Conservation (phyloP, 2,329 filamentous ascomycete genomes). For the Talaromyces sp. region DNA sequence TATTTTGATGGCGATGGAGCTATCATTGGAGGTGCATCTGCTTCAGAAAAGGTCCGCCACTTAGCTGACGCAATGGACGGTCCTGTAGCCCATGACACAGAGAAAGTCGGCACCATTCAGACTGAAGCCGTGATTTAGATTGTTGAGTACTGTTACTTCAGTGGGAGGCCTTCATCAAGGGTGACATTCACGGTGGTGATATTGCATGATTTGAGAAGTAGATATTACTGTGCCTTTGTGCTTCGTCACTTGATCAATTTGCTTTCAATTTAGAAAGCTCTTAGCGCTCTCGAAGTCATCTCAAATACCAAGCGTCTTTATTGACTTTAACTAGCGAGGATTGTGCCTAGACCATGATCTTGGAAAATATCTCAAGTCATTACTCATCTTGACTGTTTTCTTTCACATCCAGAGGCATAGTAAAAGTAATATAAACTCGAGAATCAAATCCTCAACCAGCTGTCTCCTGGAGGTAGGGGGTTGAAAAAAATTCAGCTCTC, state of each 20-base stretch:
- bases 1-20: slow-evolving; percentile 20
- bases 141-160: not conserved
- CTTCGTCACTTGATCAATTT: not conserved
- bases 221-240: not conserved
- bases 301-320: not conserved
- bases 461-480: too few species aligned
- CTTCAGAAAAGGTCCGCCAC: slow-evolving; percentile 4
- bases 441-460: too few species aligned
- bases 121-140: not conserved
- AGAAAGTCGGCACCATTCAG: slow-evolving; percentile 5
- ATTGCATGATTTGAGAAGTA: not conserved
- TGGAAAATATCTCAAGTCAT: not conserved
- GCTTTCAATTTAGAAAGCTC: not conserved
- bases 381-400: too few species aligned
- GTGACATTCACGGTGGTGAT: not conserved
- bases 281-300: not conserved
- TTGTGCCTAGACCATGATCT: not conserved
- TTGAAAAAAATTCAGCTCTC: too few species aligned
- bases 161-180: not conserved
- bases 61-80: not conserved
- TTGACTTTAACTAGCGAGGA: not conserved
- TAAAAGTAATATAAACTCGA: too few species aligned
- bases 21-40: slow-evolving; percentile 9
- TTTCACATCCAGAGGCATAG: too few species aligned
- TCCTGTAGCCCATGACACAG: not conserved